Conservation (phyloP, 148 eudicot genomes). For the Camellia granthamiana region DNA sequence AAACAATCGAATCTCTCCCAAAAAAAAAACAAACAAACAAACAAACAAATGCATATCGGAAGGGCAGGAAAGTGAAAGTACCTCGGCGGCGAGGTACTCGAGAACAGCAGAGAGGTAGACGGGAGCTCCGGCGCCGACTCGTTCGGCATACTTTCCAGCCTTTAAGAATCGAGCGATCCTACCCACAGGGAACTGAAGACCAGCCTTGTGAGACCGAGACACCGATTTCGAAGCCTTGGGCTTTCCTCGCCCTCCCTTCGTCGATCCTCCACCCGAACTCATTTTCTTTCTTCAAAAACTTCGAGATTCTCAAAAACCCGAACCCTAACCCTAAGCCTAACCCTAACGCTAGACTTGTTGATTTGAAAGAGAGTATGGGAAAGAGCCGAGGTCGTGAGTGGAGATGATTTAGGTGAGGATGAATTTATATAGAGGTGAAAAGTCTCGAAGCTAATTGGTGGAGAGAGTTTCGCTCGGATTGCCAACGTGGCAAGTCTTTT, state of each 20-base stretch:
- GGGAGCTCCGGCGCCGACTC: conserved; percentile 33
- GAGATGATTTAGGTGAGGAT: no score
- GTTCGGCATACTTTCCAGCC: conserved; percentile 30
- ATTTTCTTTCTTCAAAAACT: neutral
- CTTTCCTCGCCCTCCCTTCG: conserved; percentile 28
- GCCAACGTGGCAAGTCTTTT: neutral
- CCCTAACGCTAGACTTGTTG: neutral
- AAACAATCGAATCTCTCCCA: no score
- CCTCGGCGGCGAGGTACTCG: conserved; percentile 37
- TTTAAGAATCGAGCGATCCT: conserved; percentile 35
- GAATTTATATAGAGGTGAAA: neutral
- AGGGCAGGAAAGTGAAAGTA: neutral
- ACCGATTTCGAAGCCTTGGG: conserved; percentile 32
- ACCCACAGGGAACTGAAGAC: conserved; percentile 36
- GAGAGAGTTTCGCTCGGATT: conserved; percentile 6
- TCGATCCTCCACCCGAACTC: conserved; percentile 7
- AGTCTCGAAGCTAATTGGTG: neutral
- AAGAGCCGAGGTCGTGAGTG: no score
- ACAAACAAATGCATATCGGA: no score
- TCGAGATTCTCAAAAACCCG: no score
- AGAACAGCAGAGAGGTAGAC: conserved; percentile 34
- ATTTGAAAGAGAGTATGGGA: neutral
- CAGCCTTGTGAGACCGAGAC: conserved; percentile 33
- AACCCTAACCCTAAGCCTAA: conserved; percentile 13
- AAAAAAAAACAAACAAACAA: no score